Conservation (phyloP, 2,329 filamentous ascomycete genomes). For the Samsoniella hepiali region DNA sequence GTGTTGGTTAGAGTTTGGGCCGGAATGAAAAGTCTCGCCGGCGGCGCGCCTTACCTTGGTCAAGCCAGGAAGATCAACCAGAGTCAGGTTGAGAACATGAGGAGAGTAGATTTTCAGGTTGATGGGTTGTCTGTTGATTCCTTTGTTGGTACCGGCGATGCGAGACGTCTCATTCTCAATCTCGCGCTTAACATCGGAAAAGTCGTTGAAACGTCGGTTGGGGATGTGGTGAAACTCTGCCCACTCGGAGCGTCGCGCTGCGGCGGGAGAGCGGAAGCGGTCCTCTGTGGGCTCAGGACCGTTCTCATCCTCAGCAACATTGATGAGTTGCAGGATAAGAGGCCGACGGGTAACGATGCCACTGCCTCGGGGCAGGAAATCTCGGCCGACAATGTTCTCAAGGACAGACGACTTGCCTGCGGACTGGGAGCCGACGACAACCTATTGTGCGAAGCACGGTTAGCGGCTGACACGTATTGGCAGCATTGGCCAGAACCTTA, state of each 20-base stretch:
- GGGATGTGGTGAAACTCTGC: constrained; percentile 96
- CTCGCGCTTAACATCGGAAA: constrained; percentile 88
- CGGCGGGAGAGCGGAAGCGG: constrained; percentile 74
- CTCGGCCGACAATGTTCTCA: constrained; percentile 96
- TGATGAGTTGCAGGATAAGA: constrained; percentile 96
- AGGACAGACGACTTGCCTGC: constrained; percentile 98
- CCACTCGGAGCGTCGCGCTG: constrained; percentile 69
- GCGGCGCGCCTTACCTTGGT: constrained; percentile 66
- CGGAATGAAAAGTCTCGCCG: constrained; percentile 1
- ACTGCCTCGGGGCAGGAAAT: constrained; percentile 93
- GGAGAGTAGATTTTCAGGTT: constrained; percentile 99
- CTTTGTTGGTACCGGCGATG: constrained; percentile 92
- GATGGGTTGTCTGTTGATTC: constrained; percentile 95
- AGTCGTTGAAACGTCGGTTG: constrained; percentile 84
- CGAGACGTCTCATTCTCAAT: constrained; percentile 95
- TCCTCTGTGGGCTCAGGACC: constrained; percentile 62
- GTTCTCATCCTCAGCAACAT: constrained; percentile 75
- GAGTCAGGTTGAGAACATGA: constrained; percentile 89
- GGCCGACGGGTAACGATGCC: constrained; percentile 94
- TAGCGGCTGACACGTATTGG: constrained; percentile 13
- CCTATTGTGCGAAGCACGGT: constrained; percentile 49
- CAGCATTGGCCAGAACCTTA: background rate
- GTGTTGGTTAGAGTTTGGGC: constrained; percentile 3
- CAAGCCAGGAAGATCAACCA: constrained; percentile 92
- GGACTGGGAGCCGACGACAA: constrained; percentile 97